A percentile compares a stretch with the other conserved stretches of the same genome.
Conservation (phyloP, 2,329 filamentous ascomycete species). For the Epicoccum sorghinum region DNA sequence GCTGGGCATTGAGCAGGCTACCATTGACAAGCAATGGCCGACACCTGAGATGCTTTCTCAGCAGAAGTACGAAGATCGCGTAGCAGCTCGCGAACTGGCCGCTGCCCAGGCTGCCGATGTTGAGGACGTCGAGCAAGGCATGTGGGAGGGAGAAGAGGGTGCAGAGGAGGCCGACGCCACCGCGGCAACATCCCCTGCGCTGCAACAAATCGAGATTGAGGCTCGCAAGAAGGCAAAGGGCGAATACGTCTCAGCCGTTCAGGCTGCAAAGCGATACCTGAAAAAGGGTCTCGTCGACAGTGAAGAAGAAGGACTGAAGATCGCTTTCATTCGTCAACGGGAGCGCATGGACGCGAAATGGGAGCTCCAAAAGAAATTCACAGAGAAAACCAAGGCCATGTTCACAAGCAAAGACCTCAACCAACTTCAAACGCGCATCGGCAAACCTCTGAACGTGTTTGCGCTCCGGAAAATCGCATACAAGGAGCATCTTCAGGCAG, state of each 20-base stretch:
- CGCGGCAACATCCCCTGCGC: constrained; percentile 7
- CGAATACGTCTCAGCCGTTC: constrained; percentile 25
- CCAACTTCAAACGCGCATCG: constrained; percentile 16
- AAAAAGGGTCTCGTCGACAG: constrained; percentile 28
- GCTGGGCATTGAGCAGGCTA: constrained; percentile 65
- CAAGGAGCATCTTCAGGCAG: constrained; percentile 19
- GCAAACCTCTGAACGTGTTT: background rate
- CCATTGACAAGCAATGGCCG: constrained; percentile 43
- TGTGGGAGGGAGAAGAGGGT: constrained; percentile 17
- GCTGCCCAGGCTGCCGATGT: constrained; percentile 8
- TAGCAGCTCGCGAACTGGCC: constrained; percentile 16
- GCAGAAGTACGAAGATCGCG: constrained; percentile 20
- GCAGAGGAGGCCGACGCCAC: constrained; percentile 19
- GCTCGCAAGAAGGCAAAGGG: constrained; percentile 14
- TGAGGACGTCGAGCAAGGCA: constrained; percentile 11
- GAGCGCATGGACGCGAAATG: constrained; percentile 20
- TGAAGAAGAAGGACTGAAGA: constrained; percentile 30
- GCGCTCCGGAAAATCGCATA: constrained; percentile 19
- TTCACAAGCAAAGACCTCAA: constrained; percentile 23
- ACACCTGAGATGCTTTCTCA: constrained; percentile 24
- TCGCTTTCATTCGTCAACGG: constrained; percentile 30
- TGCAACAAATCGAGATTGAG: constrained; percentile 8
- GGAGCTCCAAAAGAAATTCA: constrained; percentile 16
- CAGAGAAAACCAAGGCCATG: constrained; percentile 16
- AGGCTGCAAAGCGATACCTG: constrained; percentile 28